Conservation (phyloP, 2,329 filamentous ascomycete species). For the Aurifilum marmelostoma region DNA sequence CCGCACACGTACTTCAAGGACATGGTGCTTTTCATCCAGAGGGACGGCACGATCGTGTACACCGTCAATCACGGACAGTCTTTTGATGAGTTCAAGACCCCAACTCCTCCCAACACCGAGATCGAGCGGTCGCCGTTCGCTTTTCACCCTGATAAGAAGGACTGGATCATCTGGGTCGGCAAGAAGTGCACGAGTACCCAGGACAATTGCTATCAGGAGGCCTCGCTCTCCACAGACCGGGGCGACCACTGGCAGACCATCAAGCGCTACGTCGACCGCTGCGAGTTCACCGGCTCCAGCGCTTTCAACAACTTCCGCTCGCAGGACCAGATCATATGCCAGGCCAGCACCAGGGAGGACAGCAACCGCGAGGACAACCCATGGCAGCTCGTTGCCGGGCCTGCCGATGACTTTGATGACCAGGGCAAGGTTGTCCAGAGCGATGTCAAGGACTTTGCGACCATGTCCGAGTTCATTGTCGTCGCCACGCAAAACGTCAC, state of each 20-base stretch:
- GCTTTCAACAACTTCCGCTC: constrained; percentile 54
- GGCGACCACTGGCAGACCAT: constrained; percentile 80
- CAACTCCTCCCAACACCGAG: constrained; percentile 50
- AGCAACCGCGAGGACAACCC: constrained; percentile 64
- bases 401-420: constrained; percentile 75
- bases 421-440: constrained; percentile 65
- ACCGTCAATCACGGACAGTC: constrained; percentile 77
- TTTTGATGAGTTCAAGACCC: constrained; percentile 75
- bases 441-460: constrained; percentile 83
- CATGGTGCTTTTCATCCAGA: constrained; percentile 82
- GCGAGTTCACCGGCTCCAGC: constrained; percentile 78
- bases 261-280: constrained; percentile 74
- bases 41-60: constrained; percentile 69
- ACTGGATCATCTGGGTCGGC: constrained; percentile 93
- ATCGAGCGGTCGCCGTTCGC: constrained; percentile 53
- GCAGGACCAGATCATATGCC: constrained; percentile 62
- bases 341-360: constrained; percentile 65
- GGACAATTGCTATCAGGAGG: constrained; percentile 69
- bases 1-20: constrained; percentile 84
- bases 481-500: constrained; percentile 76
- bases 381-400: constrained; percentile 65
- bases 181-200: constrained; percentile 62
- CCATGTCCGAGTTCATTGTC: constrained; percentile 95
- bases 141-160: constrained; percentile 84
- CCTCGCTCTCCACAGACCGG: constrained; percentile 77